A percentile compares a stretch with the other conserved stretches of the same genome.
These are phyloP conservation scores for Cryptococcus amylolentus DNA, from an alignment of 1,284 basidiomycete genomes.

Conservation along the genomic window DNA sequence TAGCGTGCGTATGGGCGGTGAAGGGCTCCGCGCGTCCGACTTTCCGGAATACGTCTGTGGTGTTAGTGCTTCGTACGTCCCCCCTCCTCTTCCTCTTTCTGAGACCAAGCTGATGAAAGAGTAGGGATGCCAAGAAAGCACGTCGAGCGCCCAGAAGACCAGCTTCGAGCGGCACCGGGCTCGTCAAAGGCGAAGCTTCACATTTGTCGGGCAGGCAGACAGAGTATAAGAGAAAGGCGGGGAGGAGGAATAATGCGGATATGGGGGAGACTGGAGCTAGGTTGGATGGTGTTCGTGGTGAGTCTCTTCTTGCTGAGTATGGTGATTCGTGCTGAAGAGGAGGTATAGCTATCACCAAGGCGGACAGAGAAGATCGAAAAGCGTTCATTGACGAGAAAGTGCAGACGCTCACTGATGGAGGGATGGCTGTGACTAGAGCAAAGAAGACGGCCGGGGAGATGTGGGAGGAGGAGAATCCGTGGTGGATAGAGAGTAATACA, in stretches of 20 bases:
- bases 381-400: conserved; percentile 23
- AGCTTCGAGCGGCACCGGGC: conserved; percentile 20
- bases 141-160: conserved; percentile 24
- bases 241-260: conserved; percentile 31
- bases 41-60: conserved; percentile 47
- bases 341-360: conserved; percentile 36
- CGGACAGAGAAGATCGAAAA: conserved; percentile 32
- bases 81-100: neutral
- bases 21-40: conserved; percentile 34
- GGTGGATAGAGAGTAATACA: conserved; percentile 41
- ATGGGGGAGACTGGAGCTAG: conserved; percentile 39
- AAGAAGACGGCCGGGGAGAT: conserved; percentile 28
- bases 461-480: conserved; percentile 37
- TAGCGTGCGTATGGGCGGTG: conserved; percentile 37
- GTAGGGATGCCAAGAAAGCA: conserved; percentile 38
- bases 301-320: conserved; percentile 3
- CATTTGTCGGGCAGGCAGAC: conserved; percentile 43
- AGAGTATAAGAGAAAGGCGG: conserved; percentile 35
- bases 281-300: conserved; percentile 37
- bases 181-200: conserved; percentile 43
- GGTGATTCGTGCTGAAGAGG: neutral
- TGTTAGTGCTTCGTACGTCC: conserved; percentile 35
- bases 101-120: neutral
- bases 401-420: conserved; percentile 12
- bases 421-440: conserved; percentile 27